Evolutionary conservation across 2,329 filamentous ascomycete genomes (phyloP).

Genomic region (Sporothrix curviconia): DNA sequence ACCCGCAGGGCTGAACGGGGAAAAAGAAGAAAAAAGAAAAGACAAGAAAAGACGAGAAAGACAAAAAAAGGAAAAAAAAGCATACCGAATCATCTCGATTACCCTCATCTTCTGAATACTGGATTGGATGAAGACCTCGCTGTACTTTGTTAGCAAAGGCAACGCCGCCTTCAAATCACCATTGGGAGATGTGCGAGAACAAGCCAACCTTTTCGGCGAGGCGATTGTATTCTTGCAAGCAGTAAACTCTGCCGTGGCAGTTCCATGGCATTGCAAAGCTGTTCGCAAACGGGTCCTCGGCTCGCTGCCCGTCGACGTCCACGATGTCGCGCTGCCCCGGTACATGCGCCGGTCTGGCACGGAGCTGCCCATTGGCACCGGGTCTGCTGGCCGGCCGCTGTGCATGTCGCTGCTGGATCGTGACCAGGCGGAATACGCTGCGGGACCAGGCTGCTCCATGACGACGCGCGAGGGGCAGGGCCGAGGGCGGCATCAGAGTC

Average conservation of each 20-base stretch:
- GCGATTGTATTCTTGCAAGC: slow-evolving; percentile 53
- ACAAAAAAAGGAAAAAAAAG: not conserved
- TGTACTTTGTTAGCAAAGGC: slow-evolving; percentile 26
- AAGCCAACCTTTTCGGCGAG: slow-evolving; percentile 52
- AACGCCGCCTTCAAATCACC: not conserved
- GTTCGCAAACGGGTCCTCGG: slow-evolving; percentile 38
- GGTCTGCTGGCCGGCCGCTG: not conserved
- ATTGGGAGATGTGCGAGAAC: not conserved
- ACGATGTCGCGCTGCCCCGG: slow-evolving; percentile 41
- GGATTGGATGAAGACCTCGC: slow-evolving; percentile 45
- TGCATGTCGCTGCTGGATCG: not conserved
- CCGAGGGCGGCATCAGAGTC: not conserved
- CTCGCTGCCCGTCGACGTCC: slow-evolving; percentile 15
- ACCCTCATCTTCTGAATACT: slow-evolving; percentile 29
- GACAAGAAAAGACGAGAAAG: not conserved
- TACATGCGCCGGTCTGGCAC: not conserved
- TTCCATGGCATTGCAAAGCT: slow-evolving; percentile 36
- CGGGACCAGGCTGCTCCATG: slow-evolving; percentile 8
- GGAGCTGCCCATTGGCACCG: not conserved
- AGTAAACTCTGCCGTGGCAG: slow-evolving; percentile 36
- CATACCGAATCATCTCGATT: not conserved
- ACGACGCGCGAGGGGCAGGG: not conserved
- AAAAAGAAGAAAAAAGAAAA: too few relatives aligned
- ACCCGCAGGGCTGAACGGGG: too few relatives aligned
- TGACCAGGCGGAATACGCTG: not conserved